These are phyloP conservation scores for Dioscorea cayenensis DNA, from an alignment of 116 monocot genomes.

Conservation along the genomic window DNA sequence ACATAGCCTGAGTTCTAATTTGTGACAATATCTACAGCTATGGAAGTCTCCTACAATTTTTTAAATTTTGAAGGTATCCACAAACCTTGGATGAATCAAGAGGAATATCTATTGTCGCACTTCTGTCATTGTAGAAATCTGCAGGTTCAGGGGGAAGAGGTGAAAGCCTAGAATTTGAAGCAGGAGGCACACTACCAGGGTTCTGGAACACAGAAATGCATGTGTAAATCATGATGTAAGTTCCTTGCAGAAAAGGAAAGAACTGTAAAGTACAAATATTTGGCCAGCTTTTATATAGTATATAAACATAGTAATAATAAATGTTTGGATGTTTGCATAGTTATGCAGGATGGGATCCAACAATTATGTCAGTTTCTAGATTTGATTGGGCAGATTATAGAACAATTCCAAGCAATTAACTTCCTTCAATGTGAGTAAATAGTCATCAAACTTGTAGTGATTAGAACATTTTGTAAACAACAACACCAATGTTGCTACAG, in stretches of 20 bases:
- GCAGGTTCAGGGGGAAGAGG: constrained; percentile 67
- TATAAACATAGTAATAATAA: neutral
- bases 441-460: neutral
- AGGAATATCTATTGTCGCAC: constrained; percentile 58
- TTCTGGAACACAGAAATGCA: constrained; percentile 19
- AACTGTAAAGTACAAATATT: too few species aligned
- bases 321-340: neutral
- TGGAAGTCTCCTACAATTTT: too few species aligned
- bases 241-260: too few species aligned
- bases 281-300: neutral
- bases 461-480: too few species aligned
- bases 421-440: neutral
- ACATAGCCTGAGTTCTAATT: too few species aligned
- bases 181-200: constrained; percentile 43
- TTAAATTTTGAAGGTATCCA: neutral
- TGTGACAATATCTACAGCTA: too few species aligned
- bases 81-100: constrained; percentile 42
- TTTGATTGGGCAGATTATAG: neutral
- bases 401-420: neutral
- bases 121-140: constrained; percentile 43
- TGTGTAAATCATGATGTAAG: neutral
- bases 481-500: too few species aligned
- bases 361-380: neutral
- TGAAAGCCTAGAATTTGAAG: constrained; percentile 55
- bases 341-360: neutral